Evolutionary conservation across 139 green algal species (phyloP), one percentile per base, ranked within the genome.

Genomic region (Volvox reticuliferus): DNA sequence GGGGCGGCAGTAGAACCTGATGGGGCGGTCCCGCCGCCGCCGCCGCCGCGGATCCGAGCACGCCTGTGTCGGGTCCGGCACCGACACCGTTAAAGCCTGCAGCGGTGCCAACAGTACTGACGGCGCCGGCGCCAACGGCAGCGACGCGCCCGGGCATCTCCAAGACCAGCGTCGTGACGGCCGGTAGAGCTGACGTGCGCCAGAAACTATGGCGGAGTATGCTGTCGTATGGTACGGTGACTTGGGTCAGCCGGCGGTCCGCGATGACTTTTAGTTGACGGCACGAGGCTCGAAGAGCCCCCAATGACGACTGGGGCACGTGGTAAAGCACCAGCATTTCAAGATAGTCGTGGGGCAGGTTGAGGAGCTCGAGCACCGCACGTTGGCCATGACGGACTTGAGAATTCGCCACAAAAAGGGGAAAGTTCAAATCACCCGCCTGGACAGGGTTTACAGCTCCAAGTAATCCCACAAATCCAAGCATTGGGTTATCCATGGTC

Each of bases 141-240:
- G 17, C 1, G 21, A 35, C 36, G 12, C 2, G 67, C 36, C 0
- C 36, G 26, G 85, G 69, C 69, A 89, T 65, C 69, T 82, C 28
- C 37, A 89, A 37, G 16, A 62, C n/a, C 28, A 89, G 68, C 12
- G 18, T 68, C 0, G 36, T 69, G 1, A 68, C 84, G 16, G 24
- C 0, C 13, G 84, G 36, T 44, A 80, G 36, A 1, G 68, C 19
- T 5, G 6, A 26, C 0, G 84, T 89, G 14, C 84, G 84, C 81
- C 81, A 87, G 81, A 87, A 87, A 50, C 81, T 87, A 33, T 87
- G 81, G 13, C 81, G 81, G 2, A 76, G 1, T 20, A 87, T 32
- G 50, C 28, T 65, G 19, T 61, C 81, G 81, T 77, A 87, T n/a
- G 81, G 81, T 26, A 87, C n/a, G 18, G 3, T 35, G 17, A 76